Evolutionary conservation across 2,329 filamentous ascomycete species (phyloP).

Genomic region (Paraphoma chrysanthemicola): DNA sequence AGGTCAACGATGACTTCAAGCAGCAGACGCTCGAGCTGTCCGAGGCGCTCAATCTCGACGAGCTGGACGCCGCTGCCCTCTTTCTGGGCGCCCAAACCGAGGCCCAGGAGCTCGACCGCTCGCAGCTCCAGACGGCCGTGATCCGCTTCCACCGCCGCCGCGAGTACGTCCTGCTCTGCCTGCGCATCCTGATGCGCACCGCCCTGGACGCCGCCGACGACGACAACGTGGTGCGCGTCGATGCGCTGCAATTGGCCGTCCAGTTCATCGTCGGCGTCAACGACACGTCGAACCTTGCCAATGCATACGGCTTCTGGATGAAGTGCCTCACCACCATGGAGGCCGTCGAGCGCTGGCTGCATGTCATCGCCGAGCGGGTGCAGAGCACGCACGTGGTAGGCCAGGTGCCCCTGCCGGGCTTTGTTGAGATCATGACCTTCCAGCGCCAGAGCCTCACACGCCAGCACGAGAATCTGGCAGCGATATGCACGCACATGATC

Average conservation of each 20-base stretch:
- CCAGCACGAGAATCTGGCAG: conserved; percentile 86
- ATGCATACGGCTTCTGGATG: conserved; percentile 70
- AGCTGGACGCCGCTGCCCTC: conserved; percentile 80
- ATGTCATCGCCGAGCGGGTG: conserved; percentile 75
- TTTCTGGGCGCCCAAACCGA: conserved; percentile 77
- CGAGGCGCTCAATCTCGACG: conserved; percentile 89
- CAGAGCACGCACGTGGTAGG: conserved; percentile 79
- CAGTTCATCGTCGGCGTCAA: conserved; percentile 62
- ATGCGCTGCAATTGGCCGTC: conserved; percentile 34
- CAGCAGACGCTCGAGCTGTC: conserved; percentile 81
- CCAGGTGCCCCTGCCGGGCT: conserved; percentile 67
- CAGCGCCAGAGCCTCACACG: conserved; percentile 80
- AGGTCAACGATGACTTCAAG: conserved; percentile 86
- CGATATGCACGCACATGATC: conserved; percentile 80
- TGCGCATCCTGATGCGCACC: conserved; percentile 79
- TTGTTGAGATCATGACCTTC: conserved; percentile 79
- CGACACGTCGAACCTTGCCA: conserved; percentile 57
- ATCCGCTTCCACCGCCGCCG: conserved; percentile 89
- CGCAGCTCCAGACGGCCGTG: conserved; percentile 78
- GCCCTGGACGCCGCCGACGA: conserved; percentile 56
- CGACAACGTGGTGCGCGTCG: conserved; percentile 28
- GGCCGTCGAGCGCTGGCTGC: conserved; percentile 78
- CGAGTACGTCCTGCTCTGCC: conserved; percentile 80
- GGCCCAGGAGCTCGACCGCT: conserved; percentile 71
- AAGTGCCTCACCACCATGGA: conserved; percentile 80